phyloP scores from a whole-genome alignment of 169 alveolate species.

The Cryptosporidium parvum region DNA sequence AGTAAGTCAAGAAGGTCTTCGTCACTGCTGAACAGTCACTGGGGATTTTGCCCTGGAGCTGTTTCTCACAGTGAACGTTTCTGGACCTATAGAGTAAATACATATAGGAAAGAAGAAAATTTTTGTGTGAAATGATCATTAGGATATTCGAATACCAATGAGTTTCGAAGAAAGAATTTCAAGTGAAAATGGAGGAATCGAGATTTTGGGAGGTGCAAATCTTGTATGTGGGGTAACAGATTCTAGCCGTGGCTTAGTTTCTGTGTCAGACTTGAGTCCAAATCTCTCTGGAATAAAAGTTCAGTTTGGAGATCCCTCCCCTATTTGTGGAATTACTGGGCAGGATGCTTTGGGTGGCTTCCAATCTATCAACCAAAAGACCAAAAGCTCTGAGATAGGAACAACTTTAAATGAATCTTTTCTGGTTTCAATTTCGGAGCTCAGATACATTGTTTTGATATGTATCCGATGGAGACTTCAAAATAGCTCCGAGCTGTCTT shows the following conservation, averaged over 20 bases:
- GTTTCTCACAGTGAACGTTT: neutral
- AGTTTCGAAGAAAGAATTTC: slow-evolving; percentile 36
- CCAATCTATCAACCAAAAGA: neutral
- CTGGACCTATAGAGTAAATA: neutral
- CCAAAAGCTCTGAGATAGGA: neutral
- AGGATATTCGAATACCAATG: slow-evolving; percentile 29
- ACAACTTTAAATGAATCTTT: neutral
- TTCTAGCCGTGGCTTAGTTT: neutral
- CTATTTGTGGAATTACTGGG: neutral
- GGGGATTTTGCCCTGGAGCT: slow-evolving; percentile 28
- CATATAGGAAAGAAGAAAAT: neutral
- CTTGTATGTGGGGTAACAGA: neutral
- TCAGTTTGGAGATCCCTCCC: neutral
- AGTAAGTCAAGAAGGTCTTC: neutral
- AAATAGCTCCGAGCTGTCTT: slow-evolving; percentile 11
- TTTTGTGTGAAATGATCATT: slow-evolving; percentile 1
- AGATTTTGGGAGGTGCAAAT: neutral
- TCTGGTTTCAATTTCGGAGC: slow-evolving; percentile 26
- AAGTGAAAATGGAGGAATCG: slow-evolving; percentile 5
- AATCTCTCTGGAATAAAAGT: slow-evolving; percentile 6
- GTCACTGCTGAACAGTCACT: neutral
- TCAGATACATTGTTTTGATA: slow-evolving; percentile 48
- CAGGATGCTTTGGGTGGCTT: neutral
- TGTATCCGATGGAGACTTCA: slow-evolving; percentile 65
- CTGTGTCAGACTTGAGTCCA: slow-evolving; percentile 26